Evolutionary conservation across 1,284 basidiomycete genomes (phyloP).

Genomic region (Ustilago vetiveriae): DNA sequence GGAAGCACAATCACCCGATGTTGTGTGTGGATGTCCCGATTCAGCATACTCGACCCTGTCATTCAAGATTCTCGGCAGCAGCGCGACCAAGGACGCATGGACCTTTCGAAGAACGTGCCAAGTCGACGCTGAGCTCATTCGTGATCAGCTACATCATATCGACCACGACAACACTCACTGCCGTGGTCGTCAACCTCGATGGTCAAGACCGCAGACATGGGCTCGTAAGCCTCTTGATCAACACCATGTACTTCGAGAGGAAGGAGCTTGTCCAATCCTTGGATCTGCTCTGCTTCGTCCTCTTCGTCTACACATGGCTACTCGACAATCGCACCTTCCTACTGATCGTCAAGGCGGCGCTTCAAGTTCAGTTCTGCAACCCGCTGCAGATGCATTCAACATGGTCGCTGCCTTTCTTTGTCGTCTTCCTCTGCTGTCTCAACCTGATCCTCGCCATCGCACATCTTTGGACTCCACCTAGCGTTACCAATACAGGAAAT

Average conservation of each 20-base stretch:
- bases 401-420: constrained; percentile 38
- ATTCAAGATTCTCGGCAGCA: no score
- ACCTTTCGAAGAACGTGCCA: constrained; percentile 1
- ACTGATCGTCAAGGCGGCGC: constrained; percentile 35
- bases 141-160: no score
- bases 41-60: not conserved
- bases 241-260: constrained; percentile 46
- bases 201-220: not conserved
- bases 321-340: constrained; percentile 46
- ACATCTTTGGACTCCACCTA: constrained; percentile 20
- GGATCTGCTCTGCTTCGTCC: constrained; percentile 48
- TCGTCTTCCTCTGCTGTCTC: constrained; percentile 37
- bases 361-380: constrained; percentile 52
- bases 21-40: no score
- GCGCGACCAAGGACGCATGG: constrained; percentile 6
- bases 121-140: not conserved
- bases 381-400: constrained; percentile 37
- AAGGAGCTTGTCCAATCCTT: constrained; percentile 51
- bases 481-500: constrained; percentile 6
- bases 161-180: no score
- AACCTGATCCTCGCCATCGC: constrained; percentile 36
- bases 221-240: not conserved
- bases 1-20: constrained; percentile 2
- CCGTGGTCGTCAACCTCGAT: no score
- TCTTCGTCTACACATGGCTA: constrained; percentile 57